Evolutionary conservation across 2,329 filamentous ascomycete species (phyloP).

Genomic region (Exophiala xenobiotica): DNA sequence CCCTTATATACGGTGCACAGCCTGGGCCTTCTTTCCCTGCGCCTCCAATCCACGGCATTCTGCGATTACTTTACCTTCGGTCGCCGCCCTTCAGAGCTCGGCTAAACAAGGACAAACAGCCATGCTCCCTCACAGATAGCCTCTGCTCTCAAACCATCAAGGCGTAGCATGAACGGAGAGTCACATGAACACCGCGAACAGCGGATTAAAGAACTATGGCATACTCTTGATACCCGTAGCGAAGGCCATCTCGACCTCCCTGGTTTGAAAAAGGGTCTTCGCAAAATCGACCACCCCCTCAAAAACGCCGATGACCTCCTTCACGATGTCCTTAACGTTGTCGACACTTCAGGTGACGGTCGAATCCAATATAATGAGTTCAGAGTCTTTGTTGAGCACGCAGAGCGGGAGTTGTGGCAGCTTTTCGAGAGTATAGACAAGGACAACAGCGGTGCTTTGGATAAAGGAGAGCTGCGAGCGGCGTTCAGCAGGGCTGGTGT

Average conservation of each 20-base stretch:
- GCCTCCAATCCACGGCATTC: no score
- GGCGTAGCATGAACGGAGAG: constrained; percentile 67
- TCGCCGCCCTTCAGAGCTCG: neutral
- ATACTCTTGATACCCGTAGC: constrained; percentile 71
- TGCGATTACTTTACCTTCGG: no score
- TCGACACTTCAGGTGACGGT: constrained; percentile 85
- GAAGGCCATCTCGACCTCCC: constrained; percentile 81
- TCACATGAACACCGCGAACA: constrained; percentile 75
- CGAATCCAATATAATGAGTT: constrained; percentile 95
- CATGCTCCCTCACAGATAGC: constrained; percentile 29
- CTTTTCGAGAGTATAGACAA: constrained; percentile 86
- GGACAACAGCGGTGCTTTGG: constrained; percentile 80
- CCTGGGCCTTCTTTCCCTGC: no score
- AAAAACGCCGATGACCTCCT: constrained; percentile 91
- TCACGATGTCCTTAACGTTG: constrained; percentile 72
- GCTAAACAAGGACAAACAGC: constrained; percentile 14
- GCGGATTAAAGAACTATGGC: constrained; percentile 82
- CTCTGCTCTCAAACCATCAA: constrained; percentile 22
- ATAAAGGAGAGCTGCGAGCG: constrained; percentile 75
- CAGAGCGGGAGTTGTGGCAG: constrained; percentile 76
- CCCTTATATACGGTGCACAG: neutral
- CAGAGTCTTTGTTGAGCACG: constrained; percentile 78
- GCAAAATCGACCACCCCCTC: constrained; percentile 85
- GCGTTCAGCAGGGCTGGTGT: constrained; percentile 80
- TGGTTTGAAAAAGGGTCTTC: constrained; percentile 79